These are phyloP conservation scores for Acrocalymma vagum DNA, from an alignment of 2,329 filamentous ascomycete species.

Conservation along the genomic window DNA sequence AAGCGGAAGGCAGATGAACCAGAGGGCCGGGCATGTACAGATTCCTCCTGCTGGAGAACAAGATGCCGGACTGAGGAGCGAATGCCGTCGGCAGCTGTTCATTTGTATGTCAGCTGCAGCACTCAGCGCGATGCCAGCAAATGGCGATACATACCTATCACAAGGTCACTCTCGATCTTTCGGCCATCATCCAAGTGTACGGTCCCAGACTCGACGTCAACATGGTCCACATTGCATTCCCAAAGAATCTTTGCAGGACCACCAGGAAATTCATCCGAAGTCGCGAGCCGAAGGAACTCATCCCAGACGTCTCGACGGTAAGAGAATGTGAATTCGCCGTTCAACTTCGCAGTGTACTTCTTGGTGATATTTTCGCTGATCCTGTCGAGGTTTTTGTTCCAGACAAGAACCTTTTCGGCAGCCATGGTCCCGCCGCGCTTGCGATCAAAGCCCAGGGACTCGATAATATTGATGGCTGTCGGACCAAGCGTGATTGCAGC, in stretches of 20 bases:
- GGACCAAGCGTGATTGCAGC: slow-evolving; percentile 9
- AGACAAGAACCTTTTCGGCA: slow-evolving; percentile 3
- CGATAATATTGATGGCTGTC: slow-evolving; percentile 14
- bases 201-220: slow-evolving; percentile 7
- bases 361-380: slow-evolving; percentile 9
- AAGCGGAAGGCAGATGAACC: slow-evolving; percentile 9
- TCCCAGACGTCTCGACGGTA: slow-evolving; percentile 9
- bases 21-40: slow-evolving; percentile 8
- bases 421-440: slow-evolving; percentile 4
- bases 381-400: slow-evolving; percentile 4
- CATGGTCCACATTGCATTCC: slow-evolving; percentile 7
- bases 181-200: slow-evolving; percentile 7
- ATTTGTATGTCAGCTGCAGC: slow-evolving; percentile 9
- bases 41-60: slow-evolving; percentile 11
- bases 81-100: slow-evolving; percentile 11
- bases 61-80: slow-evolving; percentile 8
- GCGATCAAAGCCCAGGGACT: slow-evolving; percentile 7
- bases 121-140: slow-evolving; percentile 5
- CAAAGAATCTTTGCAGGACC: slow-evolving; percentile 9
- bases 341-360: slow-evolving; percentile 7
- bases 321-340: slow-evolving; percentile 9
- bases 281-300: slow-evolving; percentile 11
- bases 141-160: no score
- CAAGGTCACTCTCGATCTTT: slow-evolving; percentile 5
- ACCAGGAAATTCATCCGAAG: slow-evolving; percentile 8